Evolutionary conservation across 495 filamentous ascomycete genomes (phyloP), one percentile per base, ranked within the genome.

Genomic region (Chaetomidium leptoderma): DNA sequence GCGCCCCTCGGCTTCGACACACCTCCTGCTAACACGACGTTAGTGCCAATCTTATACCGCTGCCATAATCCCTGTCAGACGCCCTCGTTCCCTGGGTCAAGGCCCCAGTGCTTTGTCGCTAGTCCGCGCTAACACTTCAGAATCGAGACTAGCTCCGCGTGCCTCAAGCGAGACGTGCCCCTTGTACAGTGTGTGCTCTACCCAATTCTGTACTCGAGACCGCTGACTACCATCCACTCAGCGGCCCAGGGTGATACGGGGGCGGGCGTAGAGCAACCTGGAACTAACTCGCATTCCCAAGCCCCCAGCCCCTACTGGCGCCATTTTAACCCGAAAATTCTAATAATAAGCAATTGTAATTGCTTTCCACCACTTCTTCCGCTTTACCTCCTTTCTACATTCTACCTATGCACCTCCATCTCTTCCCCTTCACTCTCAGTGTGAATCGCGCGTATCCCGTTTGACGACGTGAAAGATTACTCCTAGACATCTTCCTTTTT

Each of bases 71-170:
- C 59, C 53, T 61, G 59, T 61, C 54, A 5, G 3, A 23, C 44
- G 7, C 16, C 24, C 27, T 26, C 36, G 14, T 40, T 49, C 43
- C 57, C 26, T 21, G 23, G 50, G 51, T 24, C 57, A n/a, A 37
- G 30, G 50, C 50, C 43, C 57, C 57, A 53, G 9, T 36, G 6
- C 17, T 40, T 23, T 43, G 17, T 61, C 59, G 53, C 48, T 61
- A 57, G 59, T 61, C 49, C 42, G 48, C 58, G 59, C 59, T 53
- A 56, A 24, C 59, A 27, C 17, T 32, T 52, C 53, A 56, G 53
- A 56, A 48, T 56, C 33, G 53, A 53, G 53, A 14, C 27, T 57
- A 53, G 47, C 36, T 14, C n/a, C n/a, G 11, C 42, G 30, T 37
- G 17, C 39, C 29, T 33, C 29, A 33, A 27, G 27, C 40, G 36